These are phyloP conservation scores for Deinandra increscens DNA, from an alignment of 129 eudicot genomes.

Conservation along the genomic window DNA sequence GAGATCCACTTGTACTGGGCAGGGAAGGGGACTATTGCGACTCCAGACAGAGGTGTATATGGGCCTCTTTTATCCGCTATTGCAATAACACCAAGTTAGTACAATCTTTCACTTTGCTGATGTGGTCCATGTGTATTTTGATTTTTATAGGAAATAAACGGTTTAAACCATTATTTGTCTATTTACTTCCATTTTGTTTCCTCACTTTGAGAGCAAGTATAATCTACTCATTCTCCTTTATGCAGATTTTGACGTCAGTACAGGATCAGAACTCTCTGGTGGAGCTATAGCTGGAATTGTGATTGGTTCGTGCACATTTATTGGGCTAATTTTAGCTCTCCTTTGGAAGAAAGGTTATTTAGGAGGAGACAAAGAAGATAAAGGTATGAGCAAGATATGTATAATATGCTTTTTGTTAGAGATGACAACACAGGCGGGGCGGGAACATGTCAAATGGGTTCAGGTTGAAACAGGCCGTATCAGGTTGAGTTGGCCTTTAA, in stretches of 20 bases:
- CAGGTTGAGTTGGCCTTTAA: not conserved
- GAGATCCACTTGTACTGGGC: constrained; percentile 88
- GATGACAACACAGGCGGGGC: not conserved
- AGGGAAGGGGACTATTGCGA: constrained; percentile 78
- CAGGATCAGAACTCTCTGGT: constrained; percentile 55
- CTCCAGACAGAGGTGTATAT: constrained; percentile 71
- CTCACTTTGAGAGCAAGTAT: constrained; percentile 12
- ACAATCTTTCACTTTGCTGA: not conserved
- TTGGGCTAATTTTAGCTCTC: constrained; percentile 34
- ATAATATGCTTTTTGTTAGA: not conserved
- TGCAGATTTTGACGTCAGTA: constrained; percentile 52
- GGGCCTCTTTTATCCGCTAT: constrained; percentile 90
- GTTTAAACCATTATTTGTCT: not conserved
- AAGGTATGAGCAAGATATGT: constrained; percentile 35
- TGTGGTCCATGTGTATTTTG: not conserved
- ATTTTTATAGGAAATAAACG: too few species aligned
- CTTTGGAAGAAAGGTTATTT: constrained; percentile 58
- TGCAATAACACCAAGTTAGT: constrained; percentile 83
- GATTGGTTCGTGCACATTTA: constrained; percentile 40
- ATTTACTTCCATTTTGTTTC: not conserved
- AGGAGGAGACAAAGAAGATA: constrained; percentile 51
- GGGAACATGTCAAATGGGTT: too few species aligned
- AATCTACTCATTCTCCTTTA: constrained; percentile 13
- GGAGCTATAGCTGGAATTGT: constrained; percentile 69
- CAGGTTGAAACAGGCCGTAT: too few species aligned